phyloP scores from a whole-genome alignment of 768 basidiomycete genomes.

The Gyrodon lividus region DNA sequence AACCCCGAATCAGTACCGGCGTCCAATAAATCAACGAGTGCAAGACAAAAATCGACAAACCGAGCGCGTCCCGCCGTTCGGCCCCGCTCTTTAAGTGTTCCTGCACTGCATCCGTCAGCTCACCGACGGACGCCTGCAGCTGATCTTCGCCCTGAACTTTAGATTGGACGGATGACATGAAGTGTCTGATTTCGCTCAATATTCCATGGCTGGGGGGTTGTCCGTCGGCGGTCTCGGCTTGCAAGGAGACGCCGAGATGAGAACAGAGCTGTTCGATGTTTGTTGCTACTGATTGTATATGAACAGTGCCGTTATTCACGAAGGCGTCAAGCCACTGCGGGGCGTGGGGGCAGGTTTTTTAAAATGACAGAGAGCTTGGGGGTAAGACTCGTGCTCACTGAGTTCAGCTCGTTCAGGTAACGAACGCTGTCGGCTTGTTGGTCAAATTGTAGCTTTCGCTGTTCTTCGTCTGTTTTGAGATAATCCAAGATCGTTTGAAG shows the following conservation, averaged over 20 bases:
- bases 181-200: constrained; percentile 34
- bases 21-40: background rate
- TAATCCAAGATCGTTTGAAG: constrained; percentile 46
- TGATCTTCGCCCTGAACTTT: constrained; percentile 31
- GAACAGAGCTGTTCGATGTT: constrained; percentile 60
- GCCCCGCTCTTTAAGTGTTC: constrained; percentile 39
- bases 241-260: constrained; percentile 44
- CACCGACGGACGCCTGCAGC: constrained; percentile 35
- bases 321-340: constrained; percentile 80
- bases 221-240: constrained; percentile 13
- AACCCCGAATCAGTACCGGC: constrained; percentile 9
- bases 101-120: constrained; percentile 39
- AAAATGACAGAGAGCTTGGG: background rate
- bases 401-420: constrained; percentile 76
- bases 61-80: constrained; percentile 42
- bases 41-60: constrained; percentile 23
- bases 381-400: constrained; percentile 40
- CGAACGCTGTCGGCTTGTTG: constrained; percentile 75
- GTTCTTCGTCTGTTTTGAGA: constrained; percentile 47
- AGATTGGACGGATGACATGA: constrained; percentile 34
- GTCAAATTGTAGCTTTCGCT: constrained; percentile 49
- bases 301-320: constrained; percentile 71
- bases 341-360: no score
- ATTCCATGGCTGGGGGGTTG: constrained; percentile 24
- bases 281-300: constrained; percentile 61